Evolutionary conservation across 1,284 basidiomycete species (phyloP).

Genomic region (Malassezia dermatis): DNA sequence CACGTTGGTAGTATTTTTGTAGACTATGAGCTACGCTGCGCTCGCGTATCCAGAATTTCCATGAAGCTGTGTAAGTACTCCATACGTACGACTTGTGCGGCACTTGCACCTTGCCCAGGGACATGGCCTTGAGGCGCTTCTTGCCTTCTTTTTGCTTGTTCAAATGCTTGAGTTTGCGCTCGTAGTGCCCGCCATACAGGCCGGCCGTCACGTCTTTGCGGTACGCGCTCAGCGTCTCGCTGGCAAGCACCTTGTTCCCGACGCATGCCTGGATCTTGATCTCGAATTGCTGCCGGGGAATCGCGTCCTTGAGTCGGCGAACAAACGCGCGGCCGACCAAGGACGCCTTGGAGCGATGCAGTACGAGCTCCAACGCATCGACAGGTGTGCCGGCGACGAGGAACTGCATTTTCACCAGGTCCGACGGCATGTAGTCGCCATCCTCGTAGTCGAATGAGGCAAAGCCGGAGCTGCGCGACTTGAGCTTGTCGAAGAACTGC

Average conservation of each 20-base stretch:
- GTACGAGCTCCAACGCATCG: constrained; percentile 39
- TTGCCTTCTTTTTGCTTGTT: constrained; percentile 46
- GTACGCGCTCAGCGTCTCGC: constrained; percentile 57
- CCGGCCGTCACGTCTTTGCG: constrained; percentile 81
- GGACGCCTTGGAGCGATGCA: constrained; percentile 37
- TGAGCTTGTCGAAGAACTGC: constrained; percentile 45
- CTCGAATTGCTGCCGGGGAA: constrained; percentile 86
- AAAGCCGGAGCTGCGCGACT: constrained; percentile 43
- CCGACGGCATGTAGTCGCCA: constrained; percentile 29
- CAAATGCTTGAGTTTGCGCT: constrained; percentile 38
- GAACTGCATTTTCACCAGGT: constrained; percentile 41
- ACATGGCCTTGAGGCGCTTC: constrained; percentile 37
- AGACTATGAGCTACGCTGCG: neutral
- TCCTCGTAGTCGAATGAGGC: constrained; percentile 44
- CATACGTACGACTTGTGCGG: constrained; percentile 22
- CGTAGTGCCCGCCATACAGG: constrained; percentile 66
- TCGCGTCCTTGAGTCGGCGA: constrained; percentile 36
- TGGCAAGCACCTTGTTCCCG: constrained; percentile 74
- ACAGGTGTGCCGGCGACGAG: constrained; percentile 34
- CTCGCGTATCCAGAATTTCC: constrained; percentile 22
- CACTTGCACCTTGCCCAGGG: constrained; percentile 37
- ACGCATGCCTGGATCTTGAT: constrained; percentile 57
- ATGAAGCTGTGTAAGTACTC: constrained; percentile 8
- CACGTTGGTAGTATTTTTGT: neutral
- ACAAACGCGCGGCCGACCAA: constrained; percentile 30